Evolutionary conservation across 345 rosid genomes (phyloP).

Genomic region (Toxicodendron radicans): DNA sequence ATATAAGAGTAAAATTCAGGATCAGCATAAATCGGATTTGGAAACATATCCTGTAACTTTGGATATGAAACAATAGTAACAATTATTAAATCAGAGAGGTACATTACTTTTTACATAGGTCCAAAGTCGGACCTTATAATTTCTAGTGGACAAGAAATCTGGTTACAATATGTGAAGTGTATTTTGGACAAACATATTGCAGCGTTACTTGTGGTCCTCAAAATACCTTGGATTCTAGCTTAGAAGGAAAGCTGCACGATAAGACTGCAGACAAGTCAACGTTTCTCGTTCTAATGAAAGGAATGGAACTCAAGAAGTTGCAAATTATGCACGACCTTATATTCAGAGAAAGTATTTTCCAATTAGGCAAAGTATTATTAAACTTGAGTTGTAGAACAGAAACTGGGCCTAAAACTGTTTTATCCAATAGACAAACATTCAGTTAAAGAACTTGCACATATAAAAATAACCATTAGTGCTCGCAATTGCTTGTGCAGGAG

Average conservation of each 20-base stretch:
- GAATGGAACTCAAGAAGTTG: not conserved
- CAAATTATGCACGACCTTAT: not conserved
- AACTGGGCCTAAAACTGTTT: not conserved
- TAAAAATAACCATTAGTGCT: not conserved
- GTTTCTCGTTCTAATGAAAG: not conserved
- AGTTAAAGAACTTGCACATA: not conserved
- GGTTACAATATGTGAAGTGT: too few species aligned
- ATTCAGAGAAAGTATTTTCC: not conserved
- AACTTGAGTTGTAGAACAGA: not conserved
- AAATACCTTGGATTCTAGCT: not conserved
- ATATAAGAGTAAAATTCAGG: too few species aligned
- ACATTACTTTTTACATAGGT: not conserved
- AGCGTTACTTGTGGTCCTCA: not conserved
- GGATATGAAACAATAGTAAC: too few species aligned
- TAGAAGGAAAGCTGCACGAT: not conserved
- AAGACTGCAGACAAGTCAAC: not conserved
- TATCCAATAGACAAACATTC: not conserved
- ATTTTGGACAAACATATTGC: not conserved
- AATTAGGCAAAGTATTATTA: not conserved
- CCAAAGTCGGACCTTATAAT: not conserved
- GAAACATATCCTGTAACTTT: too few species aligned
- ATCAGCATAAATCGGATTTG: too few species aligned
- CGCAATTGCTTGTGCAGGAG: not conserved
- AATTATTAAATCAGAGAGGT: not conserved
- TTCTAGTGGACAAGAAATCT: too few species aligned